Conservation (phyloP, 129 eudicot genomes). For the Flaveria linearis region DNA sequence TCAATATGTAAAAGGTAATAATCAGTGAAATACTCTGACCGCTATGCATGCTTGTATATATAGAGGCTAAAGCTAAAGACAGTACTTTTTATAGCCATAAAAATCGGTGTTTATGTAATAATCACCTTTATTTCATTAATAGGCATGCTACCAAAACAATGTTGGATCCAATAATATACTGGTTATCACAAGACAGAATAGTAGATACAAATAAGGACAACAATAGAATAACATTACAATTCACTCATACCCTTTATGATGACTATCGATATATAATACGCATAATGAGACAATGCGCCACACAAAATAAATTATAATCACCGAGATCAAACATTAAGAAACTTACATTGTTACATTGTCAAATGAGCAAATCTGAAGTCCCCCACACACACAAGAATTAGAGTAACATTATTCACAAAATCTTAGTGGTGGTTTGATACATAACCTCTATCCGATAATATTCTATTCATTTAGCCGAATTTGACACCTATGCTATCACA, state of each 20-base stretch:
- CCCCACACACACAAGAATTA: background rate
- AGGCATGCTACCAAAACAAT: no score
- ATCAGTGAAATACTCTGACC: no score
- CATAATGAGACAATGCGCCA: background rate
- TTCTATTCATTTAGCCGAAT: background rate
- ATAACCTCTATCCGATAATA: background rate
- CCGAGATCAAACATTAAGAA: background rate
- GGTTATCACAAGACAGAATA: no score
- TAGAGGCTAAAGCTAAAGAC: no score
- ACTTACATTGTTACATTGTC: background rate
- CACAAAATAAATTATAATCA: background rate
- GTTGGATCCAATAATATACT: no score
- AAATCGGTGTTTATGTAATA: no score
- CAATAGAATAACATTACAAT: no score
- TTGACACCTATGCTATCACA: slow-evolving; percentile 33
- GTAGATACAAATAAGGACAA: no score
- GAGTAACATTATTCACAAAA: slow-evolving; percentile 1
- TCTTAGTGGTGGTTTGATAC: background rate
- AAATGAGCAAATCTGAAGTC: background rate
- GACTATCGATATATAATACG: background rate
- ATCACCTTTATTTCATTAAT: no score
- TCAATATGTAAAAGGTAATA: no score
- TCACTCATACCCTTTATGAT: background rate
- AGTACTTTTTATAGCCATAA: no score
- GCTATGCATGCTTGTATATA: no score